Evolutionary conservation across 345 rosid species (phyloP), one percentile per base, ranked within the genome.

Genomic region (Lepidium sativum): DNA sequence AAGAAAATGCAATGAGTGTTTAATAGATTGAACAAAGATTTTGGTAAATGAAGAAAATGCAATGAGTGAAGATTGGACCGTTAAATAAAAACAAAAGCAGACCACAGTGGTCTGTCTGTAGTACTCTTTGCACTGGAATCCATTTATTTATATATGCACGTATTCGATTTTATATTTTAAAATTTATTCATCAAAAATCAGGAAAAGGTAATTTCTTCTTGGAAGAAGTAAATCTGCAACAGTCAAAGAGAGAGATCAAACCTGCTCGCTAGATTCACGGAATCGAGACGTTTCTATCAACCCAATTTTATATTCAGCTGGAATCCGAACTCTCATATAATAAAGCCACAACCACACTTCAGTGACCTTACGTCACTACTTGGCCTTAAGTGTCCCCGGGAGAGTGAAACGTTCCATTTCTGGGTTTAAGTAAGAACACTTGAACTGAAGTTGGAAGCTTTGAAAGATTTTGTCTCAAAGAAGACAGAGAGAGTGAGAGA

Each of bases 221-320:
- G 70, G 75, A 71, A 71, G 59, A 60, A 23, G 65, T 72, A 59
- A 72, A 72, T 58, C 49, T 72, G 14, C 76, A 58, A 58, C 67
- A 57, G 71, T 58, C 41, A 41, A 35, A 65, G 68, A 58, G 48
- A 35, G 56, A 54, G 63, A 38, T 42, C 43, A 63, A 47, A 68
- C 65, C 68, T 68, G 60, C 70, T 49, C 37, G 69, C 65, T 39
- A 37, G 29, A 54, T 45, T 54, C 53, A 45, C 77, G 77, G 77
- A 74, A 61, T 68, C 74, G 69, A 74, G 74, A 41, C 69, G 53
- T 31, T 74, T 67, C 13, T 54, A 73, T 62, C 8, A 68, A 74
- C 25, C 17, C 40, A 21, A 62, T 31, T 62, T 54, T n/a, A 74
- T 68, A 68, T 38, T 62, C 12, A 14, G 62, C 73, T 74, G 29